phyloP scores from a whole-genome alignment of 176 grass and related monocot genomes.

The Rhynchospora pubera region DNA sequence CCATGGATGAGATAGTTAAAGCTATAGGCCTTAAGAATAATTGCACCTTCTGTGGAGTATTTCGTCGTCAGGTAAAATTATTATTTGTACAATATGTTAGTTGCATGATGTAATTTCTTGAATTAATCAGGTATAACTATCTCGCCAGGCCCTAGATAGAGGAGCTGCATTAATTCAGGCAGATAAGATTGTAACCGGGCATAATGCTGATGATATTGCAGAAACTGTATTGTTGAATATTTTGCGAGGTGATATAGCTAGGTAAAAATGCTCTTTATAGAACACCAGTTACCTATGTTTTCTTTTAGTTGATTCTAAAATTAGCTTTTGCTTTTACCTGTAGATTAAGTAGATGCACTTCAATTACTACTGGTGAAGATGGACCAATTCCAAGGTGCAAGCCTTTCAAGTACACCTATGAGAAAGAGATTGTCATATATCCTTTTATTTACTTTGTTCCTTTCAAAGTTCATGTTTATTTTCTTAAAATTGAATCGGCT shows the following conservation, averaged over 20 bases:
- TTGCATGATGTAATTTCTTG: background rate
- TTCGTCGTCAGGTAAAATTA: conserved; percentile 61
- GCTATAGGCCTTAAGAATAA: conserved; percentile 86
- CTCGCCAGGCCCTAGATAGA: conserved; percentile 65
- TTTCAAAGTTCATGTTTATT: background rate
- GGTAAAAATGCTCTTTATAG: conserved; percentile 30
- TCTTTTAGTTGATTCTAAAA: conserved; percentile 10
- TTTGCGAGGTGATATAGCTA: conserved; percentile 94
- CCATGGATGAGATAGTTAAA: conserved; percentile 96
- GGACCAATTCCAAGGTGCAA: conserved; percentile 99
- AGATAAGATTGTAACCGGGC: conserved; percentile 95
- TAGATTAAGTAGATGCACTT: conserved; percentile 97
- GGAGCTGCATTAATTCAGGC: conserved; percentile 82
- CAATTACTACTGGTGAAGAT: conserved; percentile 96
- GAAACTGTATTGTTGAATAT: conserved; percentile 97
- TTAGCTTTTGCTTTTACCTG: conserved; percentile 11
- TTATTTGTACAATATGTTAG: background rate
- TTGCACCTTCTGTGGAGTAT: conserved; percentile 91
- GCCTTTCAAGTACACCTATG: conserved; percentile 95
- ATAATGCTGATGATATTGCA: conserved; percentile 98
- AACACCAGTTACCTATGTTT: background rate
- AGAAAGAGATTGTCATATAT: conserved; percentile 99
- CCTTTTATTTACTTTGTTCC: conserved; percentile 28
- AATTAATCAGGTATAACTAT: conserved; percentile 1
- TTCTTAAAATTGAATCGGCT: background rate